Base-by-base conservation (phyloP, 2,329 filamentous ascomycete species). In the Myriosclerotinia scirpicola region DNA sequence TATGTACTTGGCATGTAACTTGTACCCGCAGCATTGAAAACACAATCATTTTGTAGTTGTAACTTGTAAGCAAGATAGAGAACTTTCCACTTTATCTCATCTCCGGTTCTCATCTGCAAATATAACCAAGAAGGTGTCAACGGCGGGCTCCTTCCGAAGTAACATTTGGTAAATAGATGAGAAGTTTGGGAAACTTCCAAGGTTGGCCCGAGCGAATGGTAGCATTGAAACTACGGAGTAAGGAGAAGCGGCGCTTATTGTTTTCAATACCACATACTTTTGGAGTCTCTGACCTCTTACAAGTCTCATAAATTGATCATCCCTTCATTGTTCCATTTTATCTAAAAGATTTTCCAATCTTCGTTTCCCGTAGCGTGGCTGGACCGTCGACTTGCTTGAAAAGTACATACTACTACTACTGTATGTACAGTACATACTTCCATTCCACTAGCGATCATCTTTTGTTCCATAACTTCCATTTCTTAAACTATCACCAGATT, bases 201-300 rank as follows among this genome's bases (percentile, higher is more conserved):
- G 34, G n/a, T 59, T 65, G 54, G 40, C 54, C 38, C 22, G 42
- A 42, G 15, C 34, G 26, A 59, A 34, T 50, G 42, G 40, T 56
- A n/a, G n/a, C n/a, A 48, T 48, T 11, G 11, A n/a, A 46, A 40
- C 38, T 14, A 40, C 5, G 4, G 14, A 48, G 20, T 26, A 52
- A 61, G 52, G 42, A 42, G 58, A 63, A 63, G 58, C 48, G 58
- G 64, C 64, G 58, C 64, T 63, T 63, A 54, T 38, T 62, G 30
- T 30, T 42, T 48, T 48, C 56, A 62, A 62, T 66, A 36, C 38
- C 42, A 66, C 40, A 53, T 60, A 17, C 22, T 11, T 60, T 48
- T 52, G 7, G 26, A 30, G 5, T 53, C 20, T 44, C 42, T 20
- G 44, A 26, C 54, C 54, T 53, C 50, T 54, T 44, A 63, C 15